Conservation (phyloP, 2,329 filamentous ascomycete genomes). For the Pseudogymnoascus sp. region DNA sequence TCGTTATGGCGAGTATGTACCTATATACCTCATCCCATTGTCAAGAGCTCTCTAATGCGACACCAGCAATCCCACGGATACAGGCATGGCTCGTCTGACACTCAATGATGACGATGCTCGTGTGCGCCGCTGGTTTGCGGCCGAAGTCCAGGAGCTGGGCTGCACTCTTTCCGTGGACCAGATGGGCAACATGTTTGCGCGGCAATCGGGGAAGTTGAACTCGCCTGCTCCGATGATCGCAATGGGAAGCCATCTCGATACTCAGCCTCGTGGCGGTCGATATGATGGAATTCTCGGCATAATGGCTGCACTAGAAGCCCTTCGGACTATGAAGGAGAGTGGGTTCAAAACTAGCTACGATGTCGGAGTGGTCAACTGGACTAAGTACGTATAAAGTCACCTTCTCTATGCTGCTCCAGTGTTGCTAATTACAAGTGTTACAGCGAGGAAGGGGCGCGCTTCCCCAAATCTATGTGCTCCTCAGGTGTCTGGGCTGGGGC, state of each 20-base stretch:
- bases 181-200: slow-evolving; percentile 74
- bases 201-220: slow-evolving; percentile 48
- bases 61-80: background rate
- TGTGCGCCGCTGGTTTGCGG: slow-evolving; percentile 66
- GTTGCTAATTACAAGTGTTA: no score
- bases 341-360: slow-evolving; percentile 57
- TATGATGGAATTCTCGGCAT: slow-evolving; percentile 73
- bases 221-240: slow-evolving; percentile 53
- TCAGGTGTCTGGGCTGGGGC: slow-evolving; percentile 67
- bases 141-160: slow-evolving; percentile 51
- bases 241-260: slow-evolving; percentile 61
- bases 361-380: slow-evolving; percentile 21
- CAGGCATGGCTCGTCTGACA: slow-evolving; percentile 64
- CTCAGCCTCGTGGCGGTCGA: slow-evolving; percentile 50
- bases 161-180: slow-evolving; percentile 61
- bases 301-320: slow-evolving; percentile 61
- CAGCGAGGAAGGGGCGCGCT: slow-evolving; percentile 58
- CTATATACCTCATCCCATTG: no score
- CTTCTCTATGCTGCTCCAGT: no score
- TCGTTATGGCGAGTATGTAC: no score
- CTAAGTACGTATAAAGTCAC: slow-evolving; percentile 12
- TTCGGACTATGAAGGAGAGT: slow-evolving; percentile 60
- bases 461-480: slow-evolving; percentile 62
- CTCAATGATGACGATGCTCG: slow-evolving; percentile 62
- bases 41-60: no score